A percentile compares a stretch with the other conserved stretches of the same genome.
Conservation (phyloP, 768 basidiomycete genomes). For the Macrocybe gigantea region DNA sequence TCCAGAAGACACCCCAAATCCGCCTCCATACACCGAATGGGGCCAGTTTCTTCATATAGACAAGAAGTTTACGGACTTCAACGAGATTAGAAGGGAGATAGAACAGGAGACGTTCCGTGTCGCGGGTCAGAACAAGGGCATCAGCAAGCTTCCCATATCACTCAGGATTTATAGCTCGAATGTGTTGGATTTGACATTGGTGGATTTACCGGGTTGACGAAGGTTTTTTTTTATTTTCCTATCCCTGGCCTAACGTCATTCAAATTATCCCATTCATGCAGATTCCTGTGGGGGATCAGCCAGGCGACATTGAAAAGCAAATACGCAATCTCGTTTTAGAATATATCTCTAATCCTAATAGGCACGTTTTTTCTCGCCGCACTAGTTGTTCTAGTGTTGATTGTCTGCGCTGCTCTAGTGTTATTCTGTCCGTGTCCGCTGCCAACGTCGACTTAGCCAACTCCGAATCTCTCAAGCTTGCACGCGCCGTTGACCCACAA, state of each 20-base stretch:
- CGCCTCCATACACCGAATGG: slow-evolving; percentile 72
- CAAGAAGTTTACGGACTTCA: slow-evolving; percentile 94
- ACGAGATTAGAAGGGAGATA: slow-evolving; percentile 92
- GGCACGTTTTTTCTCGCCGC: slow-evolving; percentile 39
- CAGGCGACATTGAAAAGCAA: slow-evolving; percentile 95
- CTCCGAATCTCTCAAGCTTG: slow-evolving; percentile 95
- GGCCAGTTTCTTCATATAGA: slow-evolving; percentile 97
- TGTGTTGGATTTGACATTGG: slow-evolving; percentile 92
- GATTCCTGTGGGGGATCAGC: slow-evolving; percentile 97
- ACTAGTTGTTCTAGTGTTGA: background rate
- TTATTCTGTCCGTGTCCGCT: slow-evolving; percentile 94
- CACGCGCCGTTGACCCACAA: slow-evolving; percentile 92
- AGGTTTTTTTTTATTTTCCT: slow-evolving; percentile 44
- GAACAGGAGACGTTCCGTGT: slow-evolving; percentile 97
- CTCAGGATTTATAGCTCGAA: slow-evolving; percentile 94
- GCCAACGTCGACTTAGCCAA: slow-evolving; percentile 99
- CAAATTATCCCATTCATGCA: slow-evolving; percentile 17
- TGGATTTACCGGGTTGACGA: slow-evolving; percentile 97
- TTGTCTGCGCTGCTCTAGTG: slow-evolving; percentile 37
- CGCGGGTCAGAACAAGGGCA: slow-evolving; percentile 98
- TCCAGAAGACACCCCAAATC: slow-evolving; percentile 35
- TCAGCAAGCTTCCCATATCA: slow-evolving; percentile 93
- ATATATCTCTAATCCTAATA: slow-evolving; percentile 95
- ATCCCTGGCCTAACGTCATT: background rate
- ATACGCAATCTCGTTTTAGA: slow-evolving; percentile 93